These are phyloP conservation scores for Pisolithus microcarpus DNA, from an alignment of 768 basidiomycete genomes.

Conservation along the genomic window DNA sequence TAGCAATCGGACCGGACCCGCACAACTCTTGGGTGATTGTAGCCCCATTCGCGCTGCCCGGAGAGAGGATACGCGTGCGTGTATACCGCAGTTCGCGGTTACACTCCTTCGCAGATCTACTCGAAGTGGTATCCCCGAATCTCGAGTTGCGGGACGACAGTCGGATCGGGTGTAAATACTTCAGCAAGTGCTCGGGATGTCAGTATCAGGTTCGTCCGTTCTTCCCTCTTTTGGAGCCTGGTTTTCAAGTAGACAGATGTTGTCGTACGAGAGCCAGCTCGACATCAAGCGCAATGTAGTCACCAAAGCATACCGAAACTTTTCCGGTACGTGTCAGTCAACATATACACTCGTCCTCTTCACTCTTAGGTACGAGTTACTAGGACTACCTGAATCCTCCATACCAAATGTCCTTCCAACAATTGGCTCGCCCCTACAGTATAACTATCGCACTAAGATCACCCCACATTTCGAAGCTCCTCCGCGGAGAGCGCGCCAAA, in stretches of 20 bases:
- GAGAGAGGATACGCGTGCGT: conserved; percentile 67
- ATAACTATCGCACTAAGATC: conserved; percentile 92
- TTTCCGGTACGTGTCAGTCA: conserved; percentile 36
- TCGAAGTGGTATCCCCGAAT: conserved; percentile 62
- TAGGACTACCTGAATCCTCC: conserved; percentile 43
- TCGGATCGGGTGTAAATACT: conserved; percentile 75
- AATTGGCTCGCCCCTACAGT: conserved; percentile 82
- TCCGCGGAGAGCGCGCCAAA: conserved; percentile 33
- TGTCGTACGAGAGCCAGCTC: conserved; percentile 82
- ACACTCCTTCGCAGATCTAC: conserved; percentile 69
- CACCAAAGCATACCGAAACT: conserved; percentile 74
- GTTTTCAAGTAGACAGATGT: conserved; percentile 46
- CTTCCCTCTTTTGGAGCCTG: not conserved
- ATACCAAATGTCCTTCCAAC: conserved; percentile 69
- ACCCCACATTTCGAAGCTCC: conserved; percentile 93
- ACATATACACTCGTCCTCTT: conserved; percentile 5
- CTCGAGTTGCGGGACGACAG: conserved; percentile 54
- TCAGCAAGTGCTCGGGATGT: conserved; percentile 85
- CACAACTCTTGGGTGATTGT: conserved; percentile 71
- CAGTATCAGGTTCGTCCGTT: conserved; percentile 70
- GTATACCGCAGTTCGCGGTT: conserved; percentile 66
- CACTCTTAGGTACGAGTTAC: conserved; percentile 16
- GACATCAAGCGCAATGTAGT: conserved; percentile 82
- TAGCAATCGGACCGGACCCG: conserved; percentile 45
- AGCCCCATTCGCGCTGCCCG: conserved; percentile 78